A percentile compares a stretch with the other conserved stretches of the same genome.
These are phyloP conservation scores for Magnolia kwangsiensis DNA, from an alignment of 164 flowering plant genomes.

Conservation along the genomic window DNA sequence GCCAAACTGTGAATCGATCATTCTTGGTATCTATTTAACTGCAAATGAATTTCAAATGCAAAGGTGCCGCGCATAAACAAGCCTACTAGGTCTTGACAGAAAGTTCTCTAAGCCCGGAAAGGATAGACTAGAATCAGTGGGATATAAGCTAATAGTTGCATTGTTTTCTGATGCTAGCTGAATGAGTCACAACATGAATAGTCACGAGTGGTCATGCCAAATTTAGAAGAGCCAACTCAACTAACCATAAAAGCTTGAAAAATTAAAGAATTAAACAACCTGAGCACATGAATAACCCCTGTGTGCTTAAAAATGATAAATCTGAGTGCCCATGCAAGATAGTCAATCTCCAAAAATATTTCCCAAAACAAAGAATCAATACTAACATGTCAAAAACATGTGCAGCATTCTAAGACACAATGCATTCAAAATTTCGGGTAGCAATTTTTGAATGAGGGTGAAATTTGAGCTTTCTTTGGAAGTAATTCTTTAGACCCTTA, in stretches of 20 bases:
- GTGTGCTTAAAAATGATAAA: too few relatives aligned
- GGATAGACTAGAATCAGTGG: background rate
- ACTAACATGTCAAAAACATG: background rate
- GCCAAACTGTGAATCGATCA: background rate
- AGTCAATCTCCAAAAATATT: background rate
- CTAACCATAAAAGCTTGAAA: too few relatives aligned
- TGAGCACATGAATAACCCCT: too few relatives aligned
- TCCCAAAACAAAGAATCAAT: background rate
- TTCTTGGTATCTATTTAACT: background rate
- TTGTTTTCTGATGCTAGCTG: background rate
- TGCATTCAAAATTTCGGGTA: background rate
- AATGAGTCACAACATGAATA: background rate
- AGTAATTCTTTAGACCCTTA: background rate
- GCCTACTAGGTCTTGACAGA: background rate
- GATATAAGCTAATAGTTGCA: background rate
- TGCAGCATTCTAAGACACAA: background rate
- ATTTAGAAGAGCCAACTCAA: too few relatives aligned
- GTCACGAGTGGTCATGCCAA: too few relatives aligned
- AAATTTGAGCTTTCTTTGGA: too few relatives aligned
- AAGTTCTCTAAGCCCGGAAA: background rate
- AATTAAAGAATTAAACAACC: too few relatives aligned
- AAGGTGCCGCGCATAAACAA: background rate
- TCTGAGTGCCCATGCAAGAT: background rate
- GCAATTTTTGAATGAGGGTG: background rate
- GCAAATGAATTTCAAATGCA: background rate